A percentile compares a stretch with the other conserved stretches of the same genome.
Conservation (phyloP, 2,329 filamentous ascomycete species). For the Cladosporium colombiae region DNA sequence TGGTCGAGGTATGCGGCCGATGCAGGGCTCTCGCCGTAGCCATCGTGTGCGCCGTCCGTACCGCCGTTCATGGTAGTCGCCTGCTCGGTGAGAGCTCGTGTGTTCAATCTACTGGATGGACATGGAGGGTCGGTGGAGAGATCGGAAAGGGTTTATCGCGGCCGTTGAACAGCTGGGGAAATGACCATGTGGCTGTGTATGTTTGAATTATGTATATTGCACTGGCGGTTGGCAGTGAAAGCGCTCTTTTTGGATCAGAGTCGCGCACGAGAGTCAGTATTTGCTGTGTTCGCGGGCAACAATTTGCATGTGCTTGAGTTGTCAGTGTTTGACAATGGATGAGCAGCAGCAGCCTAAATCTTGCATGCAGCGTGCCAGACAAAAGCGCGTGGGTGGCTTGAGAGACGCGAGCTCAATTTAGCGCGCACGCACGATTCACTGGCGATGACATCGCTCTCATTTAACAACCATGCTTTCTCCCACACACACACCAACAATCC, state of each 20-base stretch:
- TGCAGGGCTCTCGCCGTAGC: slow-evolving; percentile 26
- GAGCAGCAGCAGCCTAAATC: background rate
- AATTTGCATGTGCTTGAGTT: background rate
- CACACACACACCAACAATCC: background rate
- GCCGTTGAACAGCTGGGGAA: slow-evolving; percentile 20
- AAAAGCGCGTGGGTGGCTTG: slow-evolving; percentile 8
- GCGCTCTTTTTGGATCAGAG: background rate
- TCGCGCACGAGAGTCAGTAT: background rate
- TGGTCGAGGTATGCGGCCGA: slow-evolving; percentile 51
- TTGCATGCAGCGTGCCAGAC: background rate
- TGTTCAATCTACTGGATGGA: background rate
- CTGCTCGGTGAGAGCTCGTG: slow-evolving; percentile 6
- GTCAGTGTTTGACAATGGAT: slow-evolving; percentile 7
- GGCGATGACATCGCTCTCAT: slow-evolving; percentile 15
- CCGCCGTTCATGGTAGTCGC: slow-evolving; percentile 22
- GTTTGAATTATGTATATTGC: background rate
- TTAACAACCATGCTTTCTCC: background rate
- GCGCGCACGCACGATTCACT: slow-evolving; percentile 1
- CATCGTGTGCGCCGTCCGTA: slow-evolving; percentile 25
- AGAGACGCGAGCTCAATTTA: slow-evolving; percentile 14
- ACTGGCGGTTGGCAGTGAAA: background rate
- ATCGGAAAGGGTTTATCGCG: slow-evolving; percentile 15
- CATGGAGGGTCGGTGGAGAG: slow-evolving; percentile 15
- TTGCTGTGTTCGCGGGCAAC: background rate
- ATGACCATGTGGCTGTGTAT: slow-evolving; percentile 17